Percentiles rank a stretch among this genome's conserved stretches.
phyloP scores from a whole-genome alignment of 2,329 filamentous ascomycete genomes.

The Pseudogymnoascus sp. region DNA sequence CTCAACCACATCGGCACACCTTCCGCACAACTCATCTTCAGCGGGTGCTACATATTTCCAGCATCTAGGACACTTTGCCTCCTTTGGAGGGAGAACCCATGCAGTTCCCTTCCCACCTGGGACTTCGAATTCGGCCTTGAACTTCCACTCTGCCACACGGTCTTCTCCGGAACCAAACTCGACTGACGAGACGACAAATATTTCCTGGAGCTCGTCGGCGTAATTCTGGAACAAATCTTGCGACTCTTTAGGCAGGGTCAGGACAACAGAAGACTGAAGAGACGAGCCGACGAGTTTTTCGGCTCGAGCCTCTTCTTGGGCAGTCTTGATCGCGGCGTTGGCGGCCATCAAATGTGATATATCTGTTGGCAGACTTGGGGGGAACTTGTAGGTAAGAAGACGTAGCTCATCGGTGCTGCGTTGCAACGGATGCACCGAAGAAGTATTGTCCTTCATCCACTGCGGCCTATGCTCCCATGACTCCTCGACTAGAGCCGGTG shows the following conservation, averaged over 20 bases:
- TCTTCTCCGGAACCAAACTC: conserved; percentile 40
- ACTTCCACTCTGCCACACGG: conserved; percentile 42
- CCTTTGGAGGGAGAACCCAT: conserved; percentile 36
- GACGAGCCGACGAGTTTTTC: conserved; percentile 72
- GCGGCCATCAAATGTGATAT: conserved; percentile 21
- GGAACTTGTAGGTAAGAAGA: conserved; percentile 13
- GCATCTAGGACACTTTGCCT: conserved; percentile 75
- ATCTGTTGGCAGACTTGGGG: conserved; percentile 13
- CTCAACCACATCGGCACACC: conserved; percentile 62
- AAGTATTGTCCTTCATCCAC: conserved; percentile 46
- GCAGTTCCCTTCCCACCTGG: conserved; percentile 17
- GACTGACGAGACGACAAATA: conserved; percentile 66
- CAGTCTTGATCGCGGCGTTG: conserved; percentile 63
- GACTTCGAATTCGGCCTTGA: conserved; percentile 18
- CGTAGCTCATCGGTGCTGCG: conserved; percentile 24
- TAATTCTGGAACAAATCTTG: conserved; percentile 24
- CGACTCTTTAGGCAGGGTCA: conserved; percentile 38
- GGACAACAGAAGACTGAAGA: conserved; percentile 65
- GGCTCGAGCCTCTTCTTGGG: conserved; percentile 64
- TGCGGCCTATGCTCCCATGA: conserved; percentile 71
- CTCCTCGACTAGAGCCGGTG: conserved; percentile 79
- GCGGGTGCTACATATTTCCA: conserved; percentile 76
- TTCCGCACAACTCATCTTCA: conserved; percentile 59
- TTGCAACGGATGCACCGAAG: conserved; percentile 36
- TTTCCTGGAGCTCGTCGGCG: conserved; percentile 38